These are phyloP conservation scores for Stagonosporopsis cucurbitacearum DNA, from an alignment of 2,329 filamentous ascomycete genomes.

Conservation along the genomic window DNA sequence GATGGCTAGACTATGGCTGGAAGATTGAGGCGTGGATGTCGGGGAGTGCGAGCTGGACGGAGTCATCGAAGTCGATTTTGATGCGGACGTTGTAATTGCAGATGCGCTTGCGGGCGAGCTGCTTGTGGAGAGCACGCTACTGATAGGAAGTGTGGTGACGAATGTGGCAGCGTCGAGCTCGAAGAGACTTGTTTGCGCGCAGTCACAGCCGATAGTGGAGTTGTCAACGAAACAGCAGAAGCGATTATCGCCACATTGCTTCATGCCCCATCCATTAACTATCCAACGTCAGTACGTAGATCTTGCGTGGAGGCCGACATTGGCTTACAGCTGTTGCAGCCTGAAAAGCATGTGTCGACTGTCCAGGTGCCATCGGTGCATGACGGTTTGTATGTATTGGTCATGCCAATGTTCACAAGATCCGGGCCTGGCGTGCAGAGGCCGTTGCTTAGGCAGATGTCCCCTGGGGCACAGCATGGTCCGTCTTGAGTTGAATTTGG, in stretches of 20 bases:
- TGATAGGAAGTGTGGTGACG: conserved; percentile 12
- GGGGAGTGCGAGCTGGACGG: not conserved
- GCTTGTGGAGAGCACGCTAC: not conserved
- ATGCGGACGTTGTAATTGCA: not conserved
- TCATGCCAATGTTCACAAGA: not conserved
- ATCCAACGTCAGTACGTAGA: not conserved
- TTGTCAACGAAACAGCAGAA: conserved; percentile 10
- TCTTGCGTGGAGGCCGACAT: not conserved
- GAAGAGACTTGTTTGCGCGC: conserved; percentile 8
- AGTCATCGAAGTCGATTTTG: not conserved
- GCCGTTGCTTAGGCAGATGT: conserved; percentile 15
- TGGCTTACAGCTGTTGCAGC: conserved; percentile 8
- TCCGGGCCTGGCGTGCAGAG: conserved; percentile 10
- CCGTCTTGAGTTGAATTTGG: conserved; percentile 5
- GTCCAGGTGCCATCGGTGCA: conserved; percentile 16
- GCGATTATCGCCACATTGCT: conserved; percentile 13
- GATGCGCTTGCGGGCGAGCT: not conserved
- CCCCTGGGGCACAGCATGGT: conserved; percentile 5
- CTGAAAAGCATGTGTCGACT: conserved; percentile 8
- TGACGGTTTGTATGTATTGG: conserved; percentile 5
- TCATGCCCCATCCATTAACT: conserved; percentile 8
- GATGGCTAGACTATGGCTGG: not conserved
- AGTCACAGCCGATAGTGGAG: conserved; percentile 2
- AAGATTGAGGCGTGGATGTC: not conserved
- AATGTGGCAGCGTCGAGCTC: conserved; percentile 11